Conservation (phyloP, 345 rosid genomes). For the Aethionema arabicum region DNA sequence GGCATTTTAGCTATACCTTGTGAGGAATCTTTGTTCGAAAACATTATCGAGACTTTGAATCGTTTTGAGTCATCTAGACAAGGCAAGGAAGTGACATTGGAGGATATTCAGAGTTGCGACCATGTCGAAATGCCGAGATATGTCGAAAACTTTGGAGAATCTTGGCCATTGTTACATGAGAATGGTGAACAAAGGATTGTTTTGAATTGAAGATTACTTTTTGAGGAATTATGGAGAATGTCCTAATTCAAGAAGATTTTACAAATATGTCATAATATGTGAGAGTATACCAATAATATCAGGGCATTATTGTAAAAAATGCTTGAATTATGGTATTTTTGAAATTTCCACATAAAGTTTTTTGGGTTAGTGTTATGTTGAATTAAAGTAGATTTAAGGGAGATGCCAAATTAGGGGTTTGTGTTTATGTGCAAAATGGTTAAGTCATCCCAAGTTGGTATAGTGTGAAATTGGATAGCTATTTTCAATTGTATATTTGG, state of each 20-base stretch:
- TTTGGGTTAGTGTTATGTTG: too few species aligned
- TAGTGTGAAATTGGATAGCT: conserved; percentile 15
- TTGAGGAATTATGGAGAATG: too few species aligned
- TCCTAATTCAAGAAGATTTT: too few species aligned
- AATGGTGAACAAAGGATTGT: conserved; percentile 31
- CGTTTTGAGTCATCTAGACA: conserved; percentile 36
- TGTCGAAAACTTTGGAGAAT: conserved; percentile 41
- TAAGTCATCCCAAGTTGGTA: conserved; percentile 29
- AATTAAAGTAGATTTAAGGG: background rate
- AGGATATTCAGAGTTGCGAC: conserved; percentile 60
- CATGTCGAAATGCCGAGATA: conserved; percentile 42
- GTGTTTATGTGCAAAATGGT: conserved; percentile 4
- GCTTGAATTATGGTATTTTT: too few species aligned
- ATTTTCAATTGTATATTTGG: too few species aligned
- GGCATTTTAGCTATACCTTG: conserved; percentile 86
- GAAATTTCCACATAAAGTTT: too few species aligned
- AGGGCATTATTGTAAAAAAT: too few species aligned
- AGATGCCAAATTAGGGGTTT: conserved; percentile 39
- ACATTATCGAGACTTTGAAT: conserved; percentile 51
- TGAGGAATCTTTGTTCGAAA: conserved; percentile 78
- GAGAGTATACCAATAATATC: too few species aligned
- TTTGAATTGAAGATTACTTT: too few species aligned
- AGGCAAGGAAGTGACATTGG: conserved; percentile 35
- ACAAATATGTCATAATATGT: too few species aligned
- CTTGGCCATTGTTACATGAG: conserved; percentile 64